These are phyloP conservation scores for Verticillium isaacii DNA, from an alignment of 2,329 filamentous ascomycete genomes.

Conservation along the genomic window DNA sequence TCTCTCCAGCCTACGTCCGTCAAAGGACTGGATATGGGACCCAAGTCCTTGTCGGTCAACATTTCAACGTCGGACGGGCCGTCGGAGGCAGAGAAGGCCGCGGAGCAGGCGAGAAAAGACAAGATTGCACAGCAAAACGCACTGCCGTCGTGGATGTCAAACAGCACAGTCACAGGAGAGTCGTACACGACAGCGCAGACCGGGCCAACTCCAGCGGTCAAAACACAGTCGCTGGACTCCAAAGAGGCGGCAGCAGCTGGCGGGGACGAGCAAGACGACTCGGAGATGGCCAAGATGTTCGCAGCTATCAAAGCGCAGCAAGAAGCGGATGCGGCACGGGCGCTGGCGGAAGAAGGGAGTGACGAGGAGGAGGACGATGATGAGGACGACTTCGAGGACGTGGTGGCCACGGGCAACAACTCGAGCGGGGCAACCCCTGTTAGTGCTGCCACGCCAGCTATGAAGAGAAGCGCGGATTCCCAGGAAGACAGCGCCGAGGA, in stretches of 20 bases:
- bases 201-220: slow-evolving; percentile 20
- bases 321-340: slow-evolving; percentile 34
- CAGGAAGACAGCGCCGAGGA: slow-evolving; percentile 30
- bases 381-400: slow-evolving; percentile 45
- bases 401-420: slow-evolving; percentile 31
- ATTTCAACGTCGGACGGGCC: slow-evolving; percentile 63
- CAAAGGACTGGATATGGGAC: slow-evolving; percentile 60
- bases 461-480: slow-evolving; percentile 28
- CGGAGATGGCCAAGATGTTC: slow-evolving; percentile 64
- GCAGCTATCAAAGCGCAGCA: slow-evolving; percentile 60
- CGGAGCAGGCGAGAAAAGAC: slow-evolving; percentile 60
- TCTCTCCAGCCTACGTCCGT: slow-evolving; percentile 61
- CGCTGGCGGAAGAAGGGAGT: slow-evolving; percentile 19
- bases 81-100: slow-evolving; percentile 61
- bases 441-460: slow-evolving; percentile 17
- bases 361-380: slow-evolving; percentile 31
- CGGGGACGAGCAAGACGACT: slow-evolving; percentile 46
- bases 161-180: slow-evolving; percentile 63
- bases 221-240: slow-evolving; percentile 39
- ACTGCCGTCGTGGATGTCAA: slow-evolving; percentile 66
- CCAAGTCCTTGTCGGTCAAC: slow-evolving; percentile 64
- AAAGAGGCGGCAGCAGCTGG: slow-evolving; percentile 38
- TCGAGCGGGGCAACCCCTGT: slow-evolving; percentile 26
- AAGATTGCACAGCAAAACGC: slow-evolving; percentile 64
- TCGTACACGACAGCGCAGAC: slow-evolving; percentile 44